A percentile compares a stretch with the other conserved stretches of the same genome.
phyloP scores from a whole-genome alignment of 2,329 filamentous ascomycete genomes.

The Plectosphaerella sp. region DNA sequence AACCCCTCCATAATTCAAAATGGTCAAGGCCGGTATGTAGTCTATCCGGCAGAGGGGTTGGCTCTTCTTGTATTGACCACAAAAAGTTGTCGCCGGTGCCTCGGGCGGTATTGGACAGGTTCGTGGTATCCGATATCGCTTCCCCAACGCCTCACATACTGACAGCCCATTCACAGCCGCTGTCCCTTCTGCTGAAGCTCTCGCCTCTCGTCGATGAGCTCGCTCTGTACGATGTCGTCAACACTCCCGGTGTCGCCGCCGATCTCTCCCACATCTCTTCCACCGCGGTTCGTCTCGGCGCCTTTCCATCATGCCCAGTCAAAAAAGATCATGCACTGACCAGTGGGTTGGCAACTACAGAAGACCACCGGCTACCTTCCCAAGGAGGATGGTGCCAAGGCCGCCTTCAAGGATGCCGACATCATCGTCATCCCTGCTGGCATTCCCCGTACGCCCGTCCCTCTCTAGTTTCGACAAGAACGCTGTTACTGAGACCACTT shows the following conservation, averaged over 20 bases:
- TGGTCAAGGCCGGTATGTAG: slow-evolving; percentile 59
- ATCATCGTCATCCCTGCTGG: slow-evolving; percentile 96
- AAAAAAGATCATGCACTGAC: neutral
- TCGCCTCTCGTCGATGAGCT: slow-evolving; percentile 86
- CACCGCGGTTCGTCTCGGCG: slow-evolving; percentile 52
- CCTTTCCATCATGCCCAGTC: neutral
- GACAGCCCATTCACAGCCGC: slow-evolving; percentile 54
- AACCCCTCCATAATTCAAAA: slow-evolving; percentile 35
- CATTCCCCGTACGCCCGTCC: slow-evolving; percentile 74
- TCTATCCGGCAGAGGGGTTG: neutral
- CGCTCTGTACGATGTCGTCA: slow-evolving; percentile 98
- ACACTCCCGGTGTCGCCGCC: slow-evolving; percentile 92
- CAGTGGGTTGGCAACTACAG: slow-evolving; percentile 33
- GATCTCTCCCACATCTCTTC: slow-evolving; percentile 98
- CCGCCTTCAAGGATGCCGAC: slow-evolving; percentile 87
- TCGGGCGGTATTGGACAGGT: slow-evolving; percentile 99
- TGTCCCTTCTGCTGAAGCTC: slow-evolving; percentile 94
- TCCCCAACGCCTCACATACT: slow-evolving; percentile 3
- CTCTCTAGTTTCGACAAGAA: neutral
- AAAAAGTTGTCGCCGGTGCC: slow-evolving; percentile 79
- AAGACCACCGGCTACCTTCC: slow-evolving; percentile 87
- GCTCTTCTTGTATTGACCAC: slow-evolving; percentile 1
- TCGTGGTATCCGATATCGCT: slow-evolving; percentile 20
- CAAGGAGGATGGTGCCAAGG: slow-evolving; percentile 77
- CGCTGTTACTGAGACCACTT: slow-evolving; percentile 12